phyloP scores from a whole-genome alignment of 2,329 filamentous ascomycete genomes.

The Ambrosiella cleistominuta region DNA sequence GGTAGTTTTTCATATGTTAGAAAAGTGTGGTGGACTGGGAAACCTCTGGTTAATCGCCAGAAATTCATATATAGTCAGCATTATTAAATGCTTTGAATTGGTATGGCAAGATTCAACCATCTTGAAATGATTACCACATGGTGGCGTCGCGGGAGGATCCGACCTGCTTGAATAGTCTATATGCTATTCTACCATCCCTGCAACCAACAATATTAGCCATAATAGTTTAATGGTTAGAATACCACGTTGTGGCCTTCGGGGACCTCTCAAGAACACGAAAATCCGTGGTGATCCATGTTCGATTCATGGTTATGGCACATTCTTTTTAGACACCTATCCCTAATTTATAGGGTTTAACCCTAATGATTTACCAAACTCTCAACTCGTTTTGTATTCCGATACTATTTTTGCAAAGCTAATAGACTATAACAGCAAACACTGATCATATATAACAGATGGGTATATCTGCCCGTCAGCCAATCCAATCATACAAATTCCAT shows the following conservation, averaged over 20 bases:
- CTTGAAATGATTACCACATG: too few relatives aligned
- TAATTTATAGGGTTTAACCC: not conserved
- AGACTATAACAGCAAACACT: too few relatives aligned
- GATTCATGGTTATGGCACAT: constrained; percentile 12
- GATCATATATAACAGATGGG: not conserved
- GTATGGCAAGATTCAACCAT: too few relatives aligned
- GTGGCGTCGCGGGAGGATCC: too few relatives aligned
- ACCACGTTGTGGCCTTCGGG: constrained; percentile 6
- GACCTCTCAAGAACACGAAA: not conserved
- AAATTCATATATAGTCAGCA: too few relatives aligned
- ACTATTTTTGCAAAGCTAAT: not conserved
- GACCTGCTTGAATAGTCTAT: not conserved
- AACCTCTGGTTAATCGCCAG: too few relatives aligned
- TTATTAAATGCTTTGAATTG: too few relatives aligned
- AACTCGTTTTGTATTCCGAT: not conserved
- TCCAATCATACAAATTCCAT: not conserved
- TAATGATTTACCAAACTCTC: not conserved
- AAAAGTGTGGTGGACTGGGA: too few relatives aligned
- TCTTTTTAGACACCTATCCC: not conserved
- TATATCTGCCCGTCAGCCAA: constrained; percentile 5
- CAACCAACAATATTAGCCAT: not conserved
- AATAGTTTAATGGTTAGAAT: constrained; percentile 13
- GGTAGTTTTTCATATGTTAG: too few relatives aligned
- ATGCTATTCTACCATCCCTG: not conserved
- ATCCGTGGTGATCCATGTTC: constrained; percentile 12